These are phyloP conservation scores for Pichia scutulata DNA, from an alignment of 805 yeast species.

Conservation along the genomic window DNA sequence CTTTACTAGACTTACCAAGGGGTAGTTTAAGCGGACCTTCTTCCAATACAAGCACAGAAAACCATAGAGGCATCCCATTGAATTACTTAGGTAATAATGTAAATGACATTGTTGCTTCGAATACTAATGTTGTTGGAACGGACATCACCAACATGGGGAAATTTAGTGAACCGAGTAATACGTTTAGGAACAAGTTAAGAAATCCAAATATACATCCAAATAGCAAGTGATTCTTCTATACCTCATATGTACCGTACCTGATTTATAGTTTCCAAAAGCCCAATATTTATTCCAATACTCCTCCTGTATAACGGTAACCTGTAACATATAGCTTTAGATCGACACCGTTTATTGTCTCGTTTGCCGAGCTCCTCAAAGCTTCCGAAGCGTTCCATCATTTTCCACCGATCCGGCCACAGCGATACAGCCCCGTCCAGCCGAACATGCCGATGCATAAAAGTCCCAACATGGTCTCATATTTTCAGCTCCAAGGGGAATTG, in stretches of 20 bases:
- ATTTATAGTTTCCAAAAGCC: too few species aligned
- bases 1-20: neutral
- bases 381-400: too few species aligned
- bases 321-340: too few species aligned
- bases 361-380: too few species aligned
- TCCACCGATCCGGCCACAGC: too few species aligned
- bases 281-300: too few species aligned
- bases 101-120: neutral
- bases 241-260: too few species aligned
- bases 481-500: neutral
- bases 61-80: neutral
- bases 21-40: neutral
- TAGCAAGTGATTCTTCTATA: neutral
- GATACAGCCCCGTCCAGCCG: too few species aligned
- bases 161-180: neutral
- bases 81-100: constrained; percentile 6
- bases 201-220: neutral
- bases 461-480: neutral
- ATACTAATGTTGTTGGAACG: neutral
- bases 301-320: too few species aligned
- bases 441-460: neutral
- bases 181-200: neutral
- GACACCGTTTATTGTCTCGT: too few species aligned
- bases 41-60: neutral
- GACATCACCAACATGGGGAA: constrained; percentile 6